Conservation (phyloP, 1,284 basidiomycete species). For the Tilletiopsis washingtonensis region DNA sequence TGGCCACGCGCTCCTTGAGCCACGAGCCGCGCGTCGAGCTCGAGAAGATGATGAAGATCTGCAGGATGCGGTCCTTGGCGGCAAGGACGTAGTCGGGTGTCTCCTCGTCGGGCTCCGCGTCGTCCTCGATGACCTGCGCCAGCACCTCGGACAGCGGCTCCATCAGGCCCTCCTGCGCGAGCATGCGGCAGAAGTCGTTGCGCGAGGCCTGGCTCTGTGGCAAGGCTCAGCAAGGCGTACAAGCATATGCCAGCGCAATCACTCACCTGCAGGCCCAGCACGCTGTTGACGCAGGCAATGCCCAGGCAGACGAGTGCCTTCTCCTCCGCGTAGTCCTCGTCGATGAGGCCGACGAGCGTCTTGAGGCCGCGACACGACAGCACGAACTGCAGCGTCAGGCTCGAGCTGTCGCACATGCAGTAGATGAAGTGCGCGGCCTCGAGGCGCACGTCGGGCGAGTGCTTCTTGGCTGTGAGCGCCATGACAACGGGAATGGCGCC, state of each 20-base stretch:
- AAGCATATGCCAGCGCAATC: too few species aligned
- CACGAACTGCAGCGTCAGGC: slow-evolving; percentile 58
- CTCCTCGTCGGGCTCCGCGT: slow-evolving; percentile 54
- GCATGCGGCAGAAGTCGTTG: slow-evolving; percentile 97
- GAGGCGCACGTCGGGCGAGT: slow-evolving; percentile 82
- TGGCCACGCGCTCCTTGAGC: slow-evolving; percentile 81
- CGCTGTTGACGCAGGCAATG: slow-evolving; percentile 84
- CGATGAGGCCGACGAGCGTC: slow-evolving; percentile 86
- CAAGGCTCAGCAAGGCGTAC: too few species aligned
- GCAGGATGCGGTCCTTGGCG: slow-evolving; percentile 78
- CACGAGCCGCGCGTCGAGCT: slow-evolving; percentile 89
- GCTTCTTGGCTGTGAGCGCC: slow-evolving; percentile 86
- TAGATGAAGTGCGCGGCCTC: slow-evolving; percentile 93
- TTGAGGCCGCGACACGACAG: slow-evolving; percentile 80
- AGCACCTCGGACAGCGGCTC: slow-evolving; percentile 86
- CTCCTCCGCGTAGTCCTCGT: slow-evolving; percentile 83
- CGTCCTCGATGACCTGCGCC: slow-evolving; percentile 72
- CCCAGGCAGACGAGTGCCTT: slow-evolving; percentile 82
- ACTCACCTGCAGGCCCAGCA: slow-evolving; percentile 86
- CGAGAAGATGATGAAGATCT: slow-evolving; percentile 83
- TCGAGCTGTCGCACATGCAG: slow-evolving; percentile 80
- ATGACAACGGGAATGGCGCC: slow-evolving; percentile 53
- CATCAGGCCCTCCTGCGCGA: slow-evolving; percentile 85
- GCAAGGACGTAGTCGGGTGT: slow-evolving; percentile 54
- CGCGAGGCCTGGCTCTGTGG: slow-evolving; percentile 89